Conservation (phyloP, 495 filamentous ascomycete genomes). For the Penicillium coffeae region DNA sequence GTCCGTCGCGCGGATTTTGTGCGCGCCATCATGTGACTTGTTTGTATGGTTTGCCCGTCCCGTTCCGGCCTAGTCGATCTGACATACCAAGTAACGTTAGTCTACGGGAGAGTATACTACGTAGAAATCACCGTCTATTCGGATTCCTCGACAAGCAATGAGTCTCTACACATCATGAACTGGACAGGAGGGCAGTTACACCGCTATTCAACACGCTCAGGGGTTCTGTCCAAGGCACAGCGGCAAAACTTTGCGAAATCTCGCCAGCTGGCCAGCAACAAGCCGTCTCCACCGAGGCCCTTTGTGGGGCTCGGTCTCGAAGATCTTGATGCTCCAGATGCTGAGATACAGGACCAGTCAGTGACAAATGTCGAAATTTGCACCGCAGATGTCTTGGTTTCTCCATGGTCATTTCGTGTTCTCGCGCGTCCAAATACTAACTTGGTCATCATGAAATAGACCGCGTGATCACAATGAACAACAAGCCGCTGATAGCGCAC, state of each 20-base stretch:
- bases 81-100: neutral
- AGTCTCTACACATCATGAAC: conserved; percentile 36
- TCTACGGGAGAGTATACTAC: neutral
- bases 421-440: no score
- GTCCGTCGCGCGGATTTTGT: conserved; percentile 12
- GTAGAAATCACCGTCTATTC: neutral
- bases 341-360: conserved; percentile 13
- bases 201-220: conserved; percentile 31
- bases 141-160: neutral
- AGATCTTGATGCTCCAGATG: neutral
- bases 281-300: conserved; percentile 4
- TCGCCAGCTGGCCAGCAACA: conserved; percentile 14
- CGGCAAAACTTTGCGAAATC: conserved; percentile 29
- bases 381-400: no score
- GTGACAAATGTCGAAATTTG: conserved; percentile 1
- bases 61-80: neutral
- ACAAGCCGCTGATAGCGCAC: neutral
- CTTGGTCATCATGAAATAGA: neutral
- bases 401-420: no score
- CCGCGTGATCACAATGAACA: neutral
- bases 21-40: conserved; percentile 12
- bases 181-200: conserved; percentile 45
- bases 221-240: conserved; percentile 20
- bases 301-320: conserved; percentile 10
- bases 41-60: conserved; percentile 17